Evolutionary conservation across 2,329 filamentous ascomycete species (phyloP), one percentile per base, ranked within the genome.

Genomic region (Penicillium expansum): DNA sequence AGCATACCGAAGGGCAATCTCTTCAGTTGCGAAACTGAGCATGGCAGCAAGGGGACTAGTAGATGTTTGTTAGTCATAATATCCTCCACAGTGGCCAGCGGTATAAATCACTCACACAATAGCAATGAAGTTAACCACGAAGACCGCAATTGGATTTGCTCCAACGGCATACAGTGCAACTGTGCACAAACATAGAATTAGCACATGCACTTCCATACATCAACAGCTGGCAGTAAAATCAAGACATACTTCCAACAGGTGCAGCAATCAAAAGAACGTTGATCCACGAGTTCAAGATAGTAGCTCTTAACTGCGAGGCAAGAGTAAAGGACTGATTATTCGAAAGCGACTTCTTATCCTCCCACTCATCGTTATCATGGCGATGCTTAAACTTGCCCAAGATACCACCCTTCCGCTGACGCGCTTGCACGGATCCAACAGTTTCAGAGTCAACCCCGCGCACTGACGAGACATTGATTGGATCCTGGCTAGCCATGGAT

Each of bases 81-180:
- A 14, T 38, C 48, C 20, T n/a, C 18, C 13, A 29, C 11, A 51
- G n/a, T 27, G 2, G 4, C 11, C 8, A 18, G 14, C 11, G 9
- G 38, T 29, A 5, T 18, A n/a, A 16, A 16, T 16, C 20, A 20
- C 70, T 48, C 65, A 75, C 72, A 97, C 87, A 65, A 97, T 96
- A 59, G 92, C 93, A 62, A 97, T 83, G 68, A 97, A 97, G 77
- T 97, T 97, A 75, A 97, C 83, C 55, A 92, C 84, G 68, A 97
- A 97, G 45, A 94, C 80, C 20, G 81, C 83, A 56, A 88, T 80
- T 3, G 81, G 79, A 67, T 82, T 79, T 50, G 89, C 76, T 11
- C 77, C 62, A 18, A 85, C 76, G 68, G 88, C 91, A 67, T 90
- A 84, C 51, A 93, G 73, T 2, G 83, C 89, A 67, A 96, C 72